Base-by-base conservation (phyloP, 495 filamentous ascomycete genomes). In the Penicillium arizonense region DNA sequence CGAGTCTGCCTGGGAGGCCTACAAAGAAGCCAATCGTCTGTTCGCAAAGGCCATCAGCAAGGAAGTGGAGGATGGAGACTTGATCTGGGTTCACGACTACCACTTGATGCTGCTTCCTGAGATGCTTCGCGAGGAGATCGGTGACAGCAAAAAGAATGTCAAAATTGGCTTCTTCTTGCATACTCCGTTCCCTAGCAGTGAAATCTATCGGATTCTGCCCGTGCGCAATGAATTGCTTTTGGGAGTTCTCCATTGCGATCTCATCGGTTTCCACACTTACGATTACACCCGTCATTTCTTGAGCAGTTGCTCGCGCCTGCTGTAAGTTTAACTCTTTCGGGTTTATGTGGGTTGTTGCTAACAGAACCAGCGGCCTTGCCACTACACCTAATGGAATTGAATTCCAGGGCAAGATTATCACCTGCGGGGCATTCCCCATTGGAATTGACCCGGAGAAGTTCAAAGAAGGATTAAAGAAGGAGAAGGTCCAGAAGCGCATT, bases 101-200 rank as follows among this genome's bases (percentile, higher is more conserved):
- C 94, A 98, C 72, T 73, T 97, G 56, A 97, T 98, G 92, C 84
- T 98, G 4, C 80, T 98, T 16, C 93, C 93, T 3, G 82, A 88
- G 55, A 93, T 98, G 89, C 79, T 98, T 36, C 88, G 93, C 56
- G 87, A 96, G 59, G 90, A 92, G 64, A 81, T 88, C 47, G 87
- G 86, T 20, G 71, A 83, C 34, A 75, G 71, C 34, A 87, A 88
- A 67, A 85, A 88, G 70, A 93, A 96, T 58, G 82, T 97, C 58
- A 96, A 93, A 76, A 90, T 98, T 62, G 93, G 92, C 47, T 97
- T 97, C 79, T 97, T 96, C 78, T 78, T 98, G 26, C 94, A 98
- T 60, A 98, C 93, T 0, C 91, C 94, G 2, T 98, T 98, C 73
- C 93, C 93, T n/a, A 92, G 88, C 68, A 91, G 88, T 56, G 93